phyloP scores from a whole-genome alignment of 441 rosid species.

The Euphorbia schlechtendalii region DNA sequence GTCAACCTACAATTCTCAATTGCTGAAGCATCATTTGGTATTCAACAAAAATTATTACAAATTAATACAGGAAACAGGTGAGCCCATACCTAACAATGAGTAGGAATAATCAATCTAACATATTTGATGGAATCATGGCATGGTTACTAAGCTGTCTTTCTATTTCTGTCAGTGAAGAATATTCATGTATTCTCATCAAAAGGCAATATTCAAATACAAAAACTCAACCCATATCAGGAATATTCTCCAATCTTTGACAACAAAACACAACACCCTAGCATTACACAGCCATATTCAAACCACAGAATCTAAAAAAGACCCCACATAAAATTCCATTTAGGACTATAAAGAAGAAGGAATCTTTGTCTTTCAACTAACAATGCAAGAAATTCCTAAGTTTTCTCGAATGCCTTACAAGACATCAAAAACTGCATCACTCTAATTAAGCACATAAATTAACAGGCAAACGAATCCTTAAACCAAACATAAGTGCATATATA shows the following conservation, averaged over 20 bases:
- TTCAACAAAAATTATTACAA: neutral
- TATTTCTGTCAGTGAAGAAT: slow-evolving; percentile 10
- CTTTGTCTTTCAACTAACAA: slow-evolving; percentile 12
- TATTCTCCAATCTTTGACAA: slow-evolving; percentile 23
- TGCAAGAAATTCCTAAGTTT: slow-evolving; percentile 16
- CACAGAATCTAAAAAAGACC: slow-evolving; percentile 29
- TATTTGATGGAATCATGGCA: neutral
- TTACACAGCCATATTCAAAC: slow-evolving; percentile 26
- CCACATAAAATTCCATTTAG: slow-evolving; percentile 21
- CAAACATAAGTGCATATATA: neutral
- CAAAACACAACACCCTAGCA: slow-evolving; percentile 21
- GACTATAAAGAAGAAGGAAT: slow-evolving; percentile 9
- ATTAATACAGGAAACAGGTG: neutral
- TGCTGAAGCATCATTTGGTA: neutral
- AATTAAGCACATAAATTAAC: neutral
- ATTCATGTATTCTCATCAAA: slow-evolving; percentile 1
- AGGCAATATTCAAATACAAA: neutral
- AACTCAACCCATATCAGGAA: slow-evolving; percentile 20
- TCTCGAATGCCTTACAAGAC: slow-evolving; percentile 7
- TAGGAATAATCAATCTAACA: neutral
- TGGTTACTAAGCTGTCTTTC: slow-evolving; percentile 8
- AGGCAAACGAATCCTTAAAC: neutral
- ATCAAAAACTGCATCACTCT: slow-evolving; percentile 2
- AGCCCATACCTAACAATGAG: neutral
- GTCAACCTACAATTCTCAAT: neutral